Conservation (phyloP, 2,329 filamentous ascomycete genomes). For the Pseudogymnoascus verrucosus region DNA sequence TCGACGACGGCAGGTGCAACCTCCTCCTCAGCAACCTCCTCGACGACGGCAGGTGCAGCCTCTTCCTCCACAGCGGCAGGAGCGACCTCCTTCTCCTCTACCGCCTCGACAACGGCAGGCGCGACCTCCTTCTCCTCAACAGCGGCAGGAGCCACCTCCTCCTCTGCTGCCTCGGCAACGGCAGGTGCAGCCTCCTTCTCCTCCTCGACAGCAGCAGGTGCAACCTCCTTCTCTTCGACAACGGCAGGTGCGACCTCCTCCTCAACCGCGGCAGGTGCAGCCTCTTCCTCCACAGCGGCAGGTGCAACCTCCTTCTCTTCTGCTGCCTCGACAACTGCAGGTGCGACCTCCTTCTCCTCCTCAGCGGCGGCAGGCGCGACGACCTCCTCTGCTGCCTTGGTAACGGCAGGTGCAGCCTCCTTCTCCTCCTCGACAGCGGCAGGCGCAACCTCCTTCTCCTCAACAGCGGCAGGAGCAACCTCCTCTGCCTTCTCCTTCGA, state of each 20-base stretch:
- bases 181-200: neutral
- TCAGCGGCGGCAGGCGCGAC: neutral
- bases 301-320: too few relatives aligned
- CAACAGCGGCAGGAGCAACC: neutral
- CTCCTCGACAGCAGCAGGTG: too few relatives aligned
- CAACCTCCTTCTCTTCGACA: neutral
- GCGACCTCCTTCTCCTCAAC: neutral
- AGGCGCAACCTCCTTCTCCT: neutral
- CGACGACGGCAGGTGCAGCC: neutral
- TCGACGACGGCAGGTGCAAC: neutral
- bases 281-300: too few relatives aligned
- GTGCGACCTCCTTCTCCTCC: neutral
- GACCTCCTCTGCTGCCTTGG: too few relatives aligned
- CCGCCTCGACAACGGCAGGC: neutral
- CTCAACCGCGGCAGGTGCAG: too few relatives aligned
- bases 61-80: neutral
- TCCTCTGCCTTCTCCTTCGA: constrained; percentile 18
- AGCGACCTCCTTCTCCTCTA: neutral
- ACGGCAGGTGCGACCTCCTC: neutral
- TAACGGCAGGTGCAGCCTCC: neutral
- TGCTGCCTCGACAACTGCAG: neutral
- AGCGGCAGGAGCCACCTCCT: neutral
- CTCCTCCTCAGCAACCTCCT: neutral
- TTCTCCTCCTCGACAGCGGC: neutral
- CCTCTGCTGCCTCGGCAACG: neutral